phyloP scores from a whole-genome alignment of 1,284 basidiomycete genomes.

The Abortiporus biennis region DNA sequence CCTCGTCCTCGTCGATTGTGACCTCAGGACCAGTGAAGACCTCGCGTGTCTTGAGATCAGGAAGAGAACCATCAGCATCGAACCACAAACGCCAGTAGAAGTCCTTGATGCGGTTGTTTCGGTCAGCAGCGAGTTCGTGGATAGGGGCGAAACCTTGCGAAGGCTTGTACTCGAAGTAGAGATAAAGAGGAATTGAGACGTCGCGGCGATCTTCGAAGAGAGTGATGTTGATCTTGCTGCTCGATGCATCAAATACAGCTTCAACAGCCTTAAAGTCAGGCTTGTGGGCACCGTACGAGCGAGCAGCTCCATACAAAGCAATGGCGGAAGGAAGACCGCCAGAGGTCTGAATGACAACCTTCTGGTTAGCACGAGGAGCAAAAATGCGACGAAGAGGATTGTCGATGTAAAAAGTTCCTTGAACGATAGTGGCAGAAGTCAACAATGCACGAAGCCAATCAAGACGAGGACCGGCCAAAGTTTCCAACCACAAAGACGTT shows the following conservation, averaged over 20 bases:
- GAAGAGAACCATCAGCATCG: slow-evolving; percentile 74
- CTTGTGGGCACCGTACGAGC: slow-evolving; percentile 76
- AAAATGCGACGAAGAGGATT: slow-evolving; percentile 90
- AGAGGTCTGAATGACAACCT: slow-evolving; percentile 54
- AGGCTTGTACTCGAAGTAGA: slow-evolving; percentile 86
- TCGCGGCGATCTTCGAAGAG: slow-evolving; percentile 84
- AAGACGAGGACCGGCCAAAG: slow-evolving; percentile 75
- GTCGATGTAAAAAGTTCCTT: slow-evolving; percentile 78
- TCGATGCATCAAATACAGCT: slow-evolving; percentile 52
- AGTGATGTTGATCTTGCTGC: slow-evolving; percentile 65
- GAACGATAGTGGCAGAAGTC: slow-evolving; percentile 78
- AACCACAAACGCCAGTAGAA: slow-evolving; percentile 99
- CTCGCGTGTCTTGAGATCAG: slow-evolving; percentile 70
- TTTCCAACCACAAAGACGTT: slow-evolving; percentile 75
- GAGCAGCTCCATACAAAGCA: slow-evolving; percentile 69
- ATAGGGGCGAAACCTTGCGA: slow-evolving; percentile 89
- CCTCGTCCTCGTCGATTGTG: slow-evolving; percentile 65
- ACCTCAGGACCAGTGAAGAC: slow-evolving; percentile 83
- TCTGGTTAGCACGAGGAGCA: slow-evolving; percentile 76
- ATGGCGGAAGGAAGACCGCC: slow-evolving; percentile 49
- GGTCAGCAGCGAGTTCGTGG: slow-evolving; percentile 82
- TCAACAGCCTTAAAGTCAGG: slow-evolving; percentile 81
- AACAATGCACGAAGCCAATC: slow-evolving; percentile 88
- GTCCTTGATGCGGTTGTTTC: slow-evolving; percentile 91
- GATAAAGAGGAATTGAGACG: slow-evolving; percentile 72